Evolutionary conservation across 371 early-diverging fungal genomes (phyloP).

Genomic region (Mortierella sp.): DNA sequence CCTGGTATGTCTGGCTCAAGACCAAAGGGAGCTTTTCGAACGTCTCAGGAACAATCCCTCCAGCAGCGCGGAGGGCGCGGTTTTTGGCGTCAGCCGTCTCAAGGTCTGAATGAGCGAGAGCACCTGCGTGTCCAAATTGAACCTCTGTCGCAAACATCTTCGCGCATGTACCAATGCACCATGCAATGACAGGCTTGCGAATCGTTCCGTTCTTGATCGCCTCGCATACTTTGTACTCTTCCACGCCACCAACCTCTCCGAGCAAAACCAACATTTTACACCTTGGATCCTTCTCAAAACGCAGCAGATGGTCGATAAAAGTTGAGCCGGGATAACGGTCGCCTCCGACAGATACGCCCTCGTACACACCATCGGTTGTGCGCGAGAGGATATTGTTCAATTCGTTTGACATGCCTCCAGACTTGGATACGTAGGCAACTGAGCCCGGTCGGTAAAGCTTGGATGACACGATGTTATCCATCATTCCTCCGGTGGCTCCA

Average conservation of each 20-base stretch:
- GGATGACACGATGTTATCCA: constrained; percentile 98
- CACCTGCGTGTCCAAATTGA: constrained; percentile 98
- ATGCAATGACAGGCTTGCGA: constrained; percentile 97
- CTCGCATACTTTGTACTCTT: constrained; percentile 95
- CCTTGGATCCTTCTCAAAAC: constrained; percentile 93
- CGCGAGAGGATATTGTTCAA: constrained; percentile 98
- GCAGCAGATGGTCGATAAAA: constrained; percentile 96
- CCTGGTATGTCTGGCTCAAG: constrained; percentile 81
- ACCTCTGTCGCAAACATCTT: constrained; percentile 98
- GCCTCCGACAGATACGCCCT: constrained; percentile 99
- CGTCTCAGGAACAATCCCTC: constrained; percentile 94
- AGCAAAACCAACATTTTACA: constrained; percentile 96
- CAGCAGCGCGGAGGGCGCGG: constrained; percentile 87
- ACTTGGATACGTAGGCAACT: constrained; percentile 97
- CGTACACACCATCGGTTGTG: constrained; percentile 97
- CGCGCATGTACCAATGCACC: constrained; percentile 99
- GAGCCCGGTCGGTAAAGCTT: constrained; percentile 97
- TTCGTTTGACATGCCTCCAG: constrained; percentile 99
- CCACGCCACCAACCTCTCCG: constrained; percentile 98
- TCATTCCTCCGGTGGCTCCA: constrained; percentile 99
- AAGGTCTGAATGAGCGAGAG: constrained; percentile 94
- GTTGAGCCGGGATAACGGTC: constrained; percentile 99
- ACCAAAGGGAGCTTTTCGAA: constrained; percentile 94
- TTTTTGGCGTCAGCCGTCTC: constrained; percentile 99
- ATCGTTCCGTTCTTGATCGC: constrained; percentile 91